A percentile compares a stretch with the other conserved stretches of the same genome.
Conservation (phyloP, 495 filamentous ascomycete genomes). For the Xylona heveae region DNA sequence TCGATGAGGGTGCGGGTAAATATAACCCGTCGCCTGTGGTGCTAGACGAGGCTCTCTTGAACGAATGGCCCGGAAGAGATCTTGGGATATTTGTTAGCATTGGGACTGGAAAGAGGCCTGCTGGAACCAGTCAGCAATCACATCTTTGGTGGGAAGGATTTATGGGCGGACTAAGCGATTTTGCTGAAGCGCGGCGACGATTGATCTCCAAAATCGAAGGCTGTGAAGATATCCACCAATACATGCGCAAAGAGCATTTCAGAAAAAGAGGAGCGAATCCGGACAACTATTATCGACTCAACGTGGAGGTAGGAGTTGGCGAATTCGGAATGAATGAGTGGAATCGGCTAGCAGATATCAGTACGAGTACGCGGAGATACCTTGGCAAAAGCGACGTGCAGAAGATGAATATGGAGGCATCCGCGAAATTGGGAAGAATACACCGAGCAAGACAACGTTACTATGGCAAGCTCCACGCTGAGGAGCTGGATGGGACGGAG, state of each 20-base stretch:
- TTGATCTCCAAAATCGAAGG: slow-evolving; percentile 83
- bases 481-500: slow-evolving; percentile 12
- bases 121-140: slow-evolving; percentile 40
- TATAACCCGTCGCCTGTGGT: slow-evolving; percentile 78
- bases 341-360: slow-evolving; percentile 81
- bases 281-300: slow-evolving; percentile 92
- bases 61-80: slow-evolving; percentile 87
- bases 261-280: slow-evolving; percentile 56
- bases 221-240: slow-evolving; percentile 76
- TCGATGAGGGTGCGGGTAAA: slow-evolving; percentile 78
- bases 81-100: slow-evolving; percentile 79
- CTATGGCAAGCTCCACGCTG: slow-evolving; percentile 8
- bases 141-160: slow-evolving; percentile 87
- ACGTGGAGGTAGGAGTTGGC: slow-evolving; percentile 90
- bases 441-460: slow-evolving; percentile 37
- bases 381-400: slow-evolving; percentile 53
- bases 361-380: slow-evolving; percentile 72
- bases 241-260: slow-evolving; percentile 59
- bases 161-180: slow-evolving; percentile 54
- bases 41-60: slow-evolving; percentile 73
- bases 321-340: slow-evolving; percentile 99
- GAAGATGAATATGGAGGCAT: slow-evolving; percentile 47
- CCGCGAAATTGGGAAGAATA: slow-evolving; percentile 70
- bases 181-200: slow-evolving; percentile 67
- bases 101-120: slow-evolving; percentile 75